A percentile compares a stretch with the other conserved stretches of the same genome.
Conservation (phyloP, 108 stramenopile genomes). For the Cylindrotheca fusiformis region DNA sequence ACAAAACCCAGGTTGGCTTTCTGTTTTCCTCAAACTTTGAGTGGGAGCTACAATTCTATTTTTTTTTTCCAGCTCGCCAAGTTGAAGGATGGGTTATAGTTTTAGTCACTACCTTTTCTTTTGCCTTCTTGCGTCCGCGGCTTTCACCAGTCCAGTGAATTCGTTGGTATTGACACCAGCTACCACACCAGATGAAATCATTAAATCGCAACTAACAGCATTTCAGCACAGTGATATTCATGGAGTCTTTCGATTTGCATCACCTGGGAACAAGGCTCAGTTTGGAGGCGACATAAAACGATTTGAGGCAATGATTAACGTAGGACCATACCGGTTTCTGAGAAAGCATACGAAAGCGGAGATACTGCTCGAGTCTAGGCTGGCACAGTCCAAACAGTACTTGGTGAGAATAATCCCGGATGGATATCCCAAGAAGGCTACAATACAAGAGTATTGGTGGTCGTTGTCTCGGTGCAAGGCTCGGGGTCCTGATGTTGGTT, state of each 20-base stretch:
- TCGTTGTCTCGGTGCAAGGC: conserved; percentile 12
- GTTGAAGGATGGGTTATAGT: too few species aligned
- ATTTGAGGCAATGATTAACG: conserved; percentile 9
- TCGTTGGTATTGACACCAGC: too few species aligned
- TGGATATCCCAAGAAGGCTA: not conserved
- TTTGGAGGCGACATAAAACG: conserved; percentile 5
- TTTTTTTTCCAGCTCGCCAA: too few species aligned
- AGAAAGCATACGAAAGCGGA: conserved; percentile 7
- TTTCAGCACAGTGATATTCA: conserved; percentile 11
- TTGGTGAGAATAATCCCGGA: conserved; percentile 7
- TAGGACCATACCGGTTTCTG: conserved; percentile 12
- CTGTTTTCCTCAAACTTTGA: too few species aligned
- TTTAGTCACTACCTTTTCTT: too few species aligned
- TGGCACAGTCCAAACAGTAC: conserved; percentile 11
- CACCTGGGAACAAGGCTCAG: conserved; percentile 11
- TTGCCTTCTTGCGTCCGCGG: too few species aligned
- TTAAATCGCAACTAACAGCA: conserved; percentile 7
- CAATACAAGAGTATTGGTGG: conserved; percentile 19
- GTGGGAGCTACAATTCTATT: too few species aligned
- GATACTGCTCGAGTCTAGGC: conserved; percentile 7
- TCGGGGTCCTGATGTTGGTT: conserved; percentile 9
- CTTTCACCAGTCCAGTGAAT: too few species aligned
- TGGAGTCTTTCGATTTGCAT: conserved; percentile 11
- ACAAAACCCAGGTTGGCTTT: too few species aligned
- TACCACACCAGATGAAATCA: conserved; percentile 5